Conservation (phyloP, 1,284 basidiomycete species). For the Coniferiporia sulphurascens region DNA sequence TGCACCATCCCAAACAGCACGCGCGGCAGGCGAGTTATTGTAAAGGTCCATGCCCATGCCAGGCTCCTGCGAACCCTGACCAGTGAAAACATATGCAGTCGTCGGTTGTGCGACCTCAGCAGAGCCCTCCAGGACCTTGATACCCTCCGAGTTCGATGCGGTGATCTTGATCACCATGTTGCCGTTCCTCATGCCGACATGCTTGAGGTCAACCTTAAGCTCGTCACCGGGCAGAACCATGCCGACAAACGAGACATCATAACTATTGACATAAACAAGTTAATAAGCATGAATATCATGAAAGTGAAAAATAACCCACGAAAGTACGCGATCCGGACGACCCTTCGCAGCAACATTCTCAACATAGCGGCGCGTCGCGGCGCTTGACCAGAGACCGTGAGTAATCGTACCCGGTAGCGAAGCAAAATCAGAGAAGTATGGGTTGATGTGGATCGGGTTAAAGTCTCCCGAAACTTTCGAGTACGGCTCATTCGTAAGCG, state of each 20-base stretch:
- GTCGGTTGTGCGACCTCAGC: constrained; percentile 91
- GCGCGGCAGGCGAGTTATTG: constrained; percentile 86
- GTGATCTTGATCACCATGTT: constrained; percentile 91
- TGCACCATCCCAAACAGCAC: constrained; percentile 95
- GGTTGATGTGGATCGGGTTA: constrained; percentile 98
- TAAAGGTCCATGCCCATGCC: constrained; percentile 99
- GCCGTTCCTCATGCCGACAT: constrained; percentile 87
- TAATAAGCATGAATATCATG: constrained; percentile 6
- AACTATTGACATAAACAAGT: constrained; percentile 43
- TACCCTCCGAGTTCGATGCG: constrained; percentile 80
- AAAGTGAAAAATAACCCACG: constrained; percentile 45
- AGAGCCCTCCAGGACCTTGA: constrained; percentile 89
- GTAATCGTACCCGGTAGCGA: constrained; percentile 95
- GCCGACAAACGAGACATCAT: constrained; percentile 90
- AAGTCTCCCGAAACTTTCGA: constrained; percentile 96
- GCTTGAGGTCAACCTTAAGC: constrained; percentile 84
- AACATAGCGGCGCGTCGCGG: constrained; percentile 89
- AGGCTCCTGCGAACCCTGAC: constrained; percentile 96
- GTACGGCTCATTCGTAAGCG: constrained; percentile 91
- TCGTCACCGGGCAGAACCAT: constrained; percentile 97
- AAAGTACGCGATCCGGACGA: constrained; percentile 82
- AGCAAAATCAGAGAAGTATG: constrained; percentile 95
- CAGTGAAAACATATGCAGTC: constrained; percentile 97
- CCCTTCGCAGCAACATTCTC: constrained; percentile 95
- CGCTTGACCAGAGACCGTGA: constrained; percentile 96